These are phyloP conservation scores for Thelephora terrestris DNA, from an alignment of 1,284 basidiomycete genomes.

Conservation along the genomic window DNA sequence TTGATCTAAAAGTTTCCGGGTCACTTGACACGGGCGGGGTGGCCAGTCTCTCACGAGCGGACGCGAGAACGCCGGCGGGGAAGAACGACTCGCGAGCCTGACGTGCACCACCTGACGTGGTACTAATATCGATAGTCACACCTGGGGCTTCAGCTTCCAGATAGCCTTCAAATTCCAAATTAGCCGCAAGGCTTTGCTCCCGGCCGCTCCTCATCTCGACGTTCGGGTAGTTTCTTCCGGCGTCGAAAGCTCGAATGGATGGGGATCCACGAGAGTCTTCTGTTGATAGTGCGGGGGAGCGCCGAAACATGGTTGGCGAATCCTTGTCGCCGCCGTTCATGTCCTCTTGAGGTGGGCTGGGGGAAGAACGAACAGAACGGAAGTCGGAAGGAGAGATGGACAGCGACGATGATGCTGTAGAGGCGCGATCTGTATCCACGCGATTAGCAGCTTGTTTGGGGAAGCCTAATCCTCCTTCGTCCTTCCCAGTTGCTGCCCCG, in stretches of 20 bases:
- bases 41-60: conserved; percentile 19
- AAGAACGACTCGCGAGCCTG: conserved; percentile 12
- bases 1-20: conserved; percentile 25
- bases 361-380: conserved; percentile 58
- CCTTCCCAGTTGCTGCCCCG: conserved; percentile 43
- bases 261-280: conserved; percentile 37
- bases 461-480: conserved; percentile 33
- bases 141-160: conserved; percentile 43
- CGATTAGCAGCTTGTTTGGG: conserved; percentile 38
- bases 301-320: conserved; percentile 15
- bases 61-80: conserved; percentile 15
- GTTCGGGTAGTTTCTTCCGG: conserved; percentile 31
- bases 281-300: conserved; percentile 19
- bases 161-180: conserved; percentile 32
- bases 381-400: conserved; percentile 54
- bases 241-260: conserved; percentile 35
- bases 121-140: conserved; percentile 15
- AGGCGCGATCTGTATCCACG: conserved; percentile 42
- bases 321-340: conserved; percentile 19
- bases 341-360: conserved; percentile 42
- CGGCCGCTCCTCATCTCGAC: conserved; percentile 32
- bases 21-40: conserved; percentile 35
- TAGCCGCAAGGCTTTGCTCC: conserved; percentile 41
- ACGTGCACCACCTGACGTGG: conserved; percentile 14
- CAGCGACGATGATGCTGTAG: conserved; percentile 34